These are phyloP conservation scores for Colletotrichum simmondsii DNA, from an alignment of 2,329 filamentous ascomycete species.

Conservation along the genomic window DNA sequence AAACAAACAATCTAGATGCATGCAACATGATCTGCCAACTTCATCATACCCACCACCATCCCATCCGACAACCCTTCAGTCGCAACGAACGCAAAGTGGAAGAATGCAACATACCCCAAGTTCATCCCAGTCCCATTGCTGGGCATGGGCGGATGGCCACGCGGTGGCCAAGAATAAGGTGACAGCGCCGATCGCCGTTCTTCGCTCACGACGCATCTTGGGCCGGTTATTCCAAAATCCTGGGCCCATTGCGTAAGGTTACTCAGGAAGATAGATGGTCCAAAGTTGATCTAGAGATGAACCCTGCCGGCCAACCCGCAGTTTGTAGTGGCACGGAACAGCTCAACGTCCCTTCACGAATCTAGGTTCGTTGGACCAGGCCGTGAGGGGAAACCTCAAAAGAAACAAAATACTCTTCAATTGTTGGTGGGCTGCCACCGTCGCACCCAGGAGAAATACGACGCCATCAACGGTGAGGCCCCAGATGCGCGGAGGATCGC, in stretches of 20 bases:
- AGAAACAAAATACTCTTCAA: constrained; percentile 3
- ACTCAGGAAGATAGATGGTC: too few species aligned
- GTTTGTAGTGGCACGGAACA: neutral
- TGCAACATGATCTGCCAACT: neutral
- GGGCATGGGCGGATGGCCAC: neutral
- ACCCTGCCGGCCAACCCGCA: neutral
- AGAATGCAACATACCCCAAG: constrained; percentile 30
- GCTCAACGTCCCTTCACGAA: neutral
- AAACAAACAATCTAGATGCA: neutral
- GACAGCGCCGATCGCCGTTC: neutral
- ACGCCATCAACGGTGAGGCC: constrained; percentile 4
- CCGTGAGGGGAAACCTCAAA: constrained; percentile 6
- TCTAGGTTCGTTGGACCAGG: neutral
- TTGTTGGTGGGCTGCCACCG: constrained; percentile 15
- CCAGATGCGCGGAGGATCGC: constrained; percentile 21
- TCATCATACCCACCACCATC: neutral
- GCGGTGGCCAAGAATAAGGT: neutral
- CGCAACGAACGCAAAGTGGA: neutral
- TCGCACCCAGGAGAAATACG: constrained; percentile 14
- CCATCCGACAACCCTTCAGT: neutral
- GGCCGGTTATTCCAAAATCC: neutral
- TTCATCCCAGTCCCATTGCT: constrained; percentile 17
- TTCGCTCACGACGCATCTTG: constrained; percentile 1
- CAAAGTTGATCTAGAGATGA: neutral
- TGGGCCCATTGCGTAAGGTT: neutral